These are phyloP conservation scores for Cladosporium sp. DNA, from an alignment of 2,329 filamentous ascomycete species.

Conservation along the genomic window DNA sequence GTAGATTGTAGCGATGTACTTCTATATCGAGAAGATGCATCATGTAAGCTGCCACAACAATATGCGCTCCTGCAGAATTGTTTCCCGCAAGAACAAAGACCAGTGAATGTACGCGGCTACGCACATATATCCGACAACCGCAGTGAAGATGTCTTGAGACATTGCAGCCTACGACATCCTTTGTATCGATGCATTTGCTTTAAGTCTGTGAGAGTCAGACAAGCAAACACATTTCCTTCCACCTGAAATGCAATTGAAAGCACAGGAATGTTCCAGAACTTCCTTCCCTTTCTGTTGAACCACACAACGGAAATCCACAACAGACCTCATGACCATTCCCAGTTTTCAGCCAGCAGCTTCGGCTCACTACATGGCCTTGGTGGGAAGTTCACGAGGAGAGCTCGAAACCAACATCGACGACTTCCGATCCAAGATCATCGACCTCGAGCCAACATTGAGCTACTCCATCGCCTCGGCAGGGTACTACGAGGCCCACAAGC, in stretches of 20 bases:
- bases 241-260: no score
- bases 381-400: neutral
- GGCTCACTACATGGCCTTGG: constrained; percentile 1
- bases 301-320: neutral
- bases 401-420: neutral
- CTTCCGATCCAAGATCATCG: neutral
- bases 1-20: no score
- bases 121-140: neutral
- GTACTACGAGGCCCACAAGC: neutral
- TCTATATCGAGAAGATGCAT: no score
- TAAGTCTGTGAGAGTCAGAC: no score
- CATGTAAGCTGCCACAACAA: no score
- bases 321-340: neutral
- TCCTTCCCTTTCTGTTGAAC: neutral
- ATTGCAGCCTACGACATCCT: neutral
- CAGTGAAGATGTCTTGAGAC: neutral
- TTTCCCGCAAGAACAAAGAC: no score
- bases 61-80: no score
- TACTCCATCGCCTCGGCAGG: constrained; percentile 2
- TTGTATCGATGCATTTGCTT: neutral
- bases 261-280: no score
- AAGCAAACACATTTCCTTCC: no score
- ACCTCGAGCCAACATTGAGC: constrained; percentile 3
- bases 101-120: neutral
- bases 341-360: neutral